Evolutionary conservation across 495 filamentous ascomycete species (phyloP).

Genomic region (Darksidea phi): DNA sequence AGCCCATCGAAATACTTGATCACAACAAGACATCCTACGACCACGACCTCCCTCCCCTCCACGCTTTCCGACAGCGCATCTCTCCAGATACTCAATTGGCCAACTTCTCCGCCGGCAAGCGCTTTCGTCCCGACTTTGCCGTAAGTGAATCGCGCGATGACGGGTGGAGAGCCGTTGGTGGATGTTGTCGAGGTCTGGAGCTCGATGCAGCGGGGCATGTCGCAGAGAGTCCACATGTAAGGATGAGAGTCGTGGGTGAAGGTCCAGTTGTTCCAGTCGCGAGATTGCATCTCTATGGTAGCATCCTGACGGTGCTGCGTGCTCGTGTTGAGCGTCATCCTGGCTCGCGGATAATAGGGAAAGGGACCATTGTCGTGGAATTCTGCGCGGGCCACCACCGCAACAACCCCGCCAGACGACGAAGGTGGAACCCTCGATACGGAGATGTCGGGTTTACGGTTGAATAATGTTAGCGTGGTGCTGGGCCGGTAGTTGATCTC

Average conservation of each 20-base stretch:
- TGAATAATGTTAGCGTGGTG: not conserved
- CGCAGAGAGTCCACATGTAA: not conserved
- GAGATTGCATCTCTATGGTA: not conserved
- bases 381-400: not conserved
- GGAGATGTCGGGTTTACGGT: not conserved
- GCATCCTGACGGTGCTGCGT: not conserved
- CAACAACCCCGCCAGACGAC: not conserved
- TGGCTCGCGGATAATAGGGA: not conserved
- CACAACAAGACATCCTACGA: not conserved
- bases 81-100: not conserved
- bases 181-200: not conserved
- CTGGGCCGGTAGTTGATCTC: not conserved
- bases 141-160: not conserved
- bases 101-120: not conserved
- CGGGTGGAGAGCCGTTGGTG: not conserved
- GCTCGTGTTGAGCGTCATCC: not conserved
- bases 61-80: not conserved
- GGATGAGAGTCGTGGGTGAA: not conserved
- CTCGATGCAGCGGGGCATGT: not conserved
- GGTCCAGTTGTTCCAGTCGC: not conserved
- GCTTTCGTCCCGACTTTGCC: not conserved
- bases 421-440: not conserved
- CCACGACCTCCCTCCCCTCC: not conserved
- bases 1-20: not conserved
- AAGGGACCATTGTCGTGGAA: not conserved